Base-by-base conservation (phyloP, 164 flowering plant species). In the Tetracentron sinense region DNA sequence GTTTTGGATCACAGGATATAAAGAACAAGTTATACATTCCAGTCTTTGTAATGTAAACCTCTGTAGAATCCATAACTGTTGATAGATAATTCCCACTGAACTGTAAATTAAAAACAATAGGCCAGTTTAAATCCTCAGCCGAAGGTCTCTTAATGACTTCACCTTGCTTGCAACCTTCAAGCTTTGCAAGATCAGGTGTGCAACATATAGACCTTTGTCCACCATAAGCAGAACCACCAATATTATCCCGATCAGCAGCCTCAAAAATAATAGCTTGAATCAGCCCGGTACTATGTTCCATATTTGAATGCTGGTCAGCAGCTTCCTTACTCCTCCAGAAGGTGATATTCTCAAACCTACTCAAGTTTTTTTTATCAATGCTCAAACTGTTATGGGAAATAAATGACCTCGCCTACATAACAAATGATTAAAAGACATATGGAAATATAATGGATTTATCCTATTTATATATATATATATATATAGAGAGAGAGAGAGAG, bases 161-260 rank as follows among this genome's bases (percentile, higher is more conserved):
- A 50, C 97, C 97, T 75, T 86, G 86, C 75, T 82, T 89, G 75
- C 98, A 94, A 31, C 89, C 97, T 81, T 86, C 95, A 60, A 89
- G 70, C 75, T 94, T 94, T 26, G 98, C 93, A 58, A 94, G 95
- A 83, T 94, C 98, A 44, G 92, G 80, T 10, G 98, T 89, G 80
- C 98, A 94, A 64, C 96, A 90, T 49, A 94, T 83, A 46, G 97
- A 80, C 71, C 96, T 81, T 58, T 89, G 97, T 29, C 98, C 97
- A 59, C 96, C 96, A 79, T 94, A 94, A 31, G 95, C 93, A 38
- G 96, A 89, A 49, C 98, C 98, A 54, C 98, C 98, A 66, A 94
- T 91, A 62, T 77, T 78, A 63, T 91, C 88, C n/a, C 97, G 86
- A 73, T 94, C 96, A 68, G 90, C 83, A 1, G 91, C 95, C 77